A percentile compares a stretch with the other conserved stretches of the same genome.
These are phyloP conservation scores for Gonium pectorale DNA, from an alignment of 139 green algal species.

Conservation along the genomic window DNA sequence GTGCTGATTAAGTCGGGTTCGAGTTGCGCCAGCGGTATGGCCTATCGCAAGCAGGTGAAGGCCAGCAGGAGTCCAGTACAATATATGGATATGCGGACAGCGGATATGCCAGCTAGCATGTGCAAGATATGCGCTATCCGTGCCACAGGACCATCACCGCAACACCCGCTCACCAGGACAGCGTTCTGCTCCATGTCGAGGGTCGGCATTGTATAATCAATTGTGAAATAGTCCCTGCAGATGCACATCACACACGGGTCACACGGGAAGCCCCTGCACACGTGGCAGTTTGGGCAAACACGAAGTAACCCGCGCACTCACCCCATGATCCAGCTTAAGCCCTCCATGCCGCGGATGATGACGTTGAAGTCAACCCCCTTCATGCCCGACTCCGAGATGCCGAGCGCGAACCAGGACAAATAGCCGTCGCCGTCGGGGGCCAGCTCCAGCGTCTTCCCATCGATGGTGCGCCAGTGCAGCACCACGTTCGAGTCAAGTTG, in stretches of 20 bases:
- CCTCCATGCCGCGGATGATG: neutral
- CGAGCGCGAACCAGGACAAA: slow-evolving; percentile 14
- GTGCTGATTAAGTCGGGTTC: neutral
- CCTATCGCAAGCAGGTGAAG: too few relatives aligned
- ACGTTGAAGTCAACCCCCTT: slow-evolving; percentile 18
- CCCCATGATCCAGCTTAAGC: neutral
- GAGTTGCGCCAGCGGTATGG: neutral
- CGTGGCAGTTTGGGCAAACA: too few relatives aligned
- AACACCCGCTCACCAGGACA: neutral
- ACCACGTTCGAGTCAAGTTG: slow-evolving; percentile 15
- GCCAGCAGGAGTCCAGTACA: neutral
- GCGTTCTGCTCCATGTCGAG: slow-evolving; percentile 10
- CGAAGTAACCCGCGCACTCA: neutral
- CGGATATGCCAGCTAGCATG: neutral
- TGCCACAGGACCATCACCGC: neutral
- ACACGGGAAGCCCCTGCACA: too few relatives aligned
- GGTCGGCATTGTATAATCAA: neutral
- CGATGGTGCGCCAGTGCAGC: neutral
- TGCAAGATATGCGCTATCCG: neutral
- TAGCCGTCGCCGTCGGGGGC: slow-evolving; percentile 25
- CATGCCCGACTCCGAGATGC: slow-evolving; percentile 31
- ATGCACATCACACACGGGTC: neutral
- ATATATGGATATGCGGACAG: neutral
- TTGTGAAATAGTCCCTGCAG: slow-evolving; percentile 34
- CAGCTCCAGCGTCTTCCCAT: slow-evolving; percentile 1